A percentile compares a stretch with the other conserved stretches of the same genome.
These are phyloP conservation scores for Phytophthora litchii DNA, from an alignment of 352 stramenopile species.

Conservation along the genomic window DNA sequence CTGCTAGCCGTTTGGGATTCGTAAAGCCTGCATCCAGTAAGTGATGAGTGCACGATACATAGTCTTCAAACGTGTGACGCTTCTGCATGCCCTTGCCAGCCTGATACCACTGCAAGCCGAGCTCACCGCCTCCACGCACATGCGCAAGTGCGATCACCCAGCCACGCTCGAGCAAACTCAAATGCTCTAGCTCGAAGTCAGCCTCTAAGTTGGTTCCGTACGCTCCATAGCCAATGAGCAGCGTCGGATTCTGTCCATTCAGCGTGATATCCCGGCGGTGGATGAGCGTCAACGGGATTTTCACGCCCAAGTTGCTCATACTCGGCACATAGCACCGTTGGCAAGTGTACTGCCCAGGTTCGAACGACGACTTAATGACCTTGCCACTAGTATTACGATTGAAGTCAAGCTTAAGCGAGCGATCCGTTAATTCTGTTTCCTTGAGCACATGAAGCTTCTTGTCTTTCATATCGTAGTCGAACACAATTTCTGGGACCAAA, in stretches of 20 bases:
- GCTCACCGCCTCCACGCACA: slow-evolving; percentile 88
- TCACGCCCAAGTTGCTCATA: slow-evolving; percentile 37
- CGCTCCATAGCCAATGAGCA: slow-evolving; percentile 89
- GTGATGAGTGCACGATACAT: slow-evolving; percentile 67
- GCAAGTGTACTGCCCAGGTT: slow-evolving; percentile 46
- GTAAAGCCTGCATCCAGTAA: slow-evolving; percentile 73
- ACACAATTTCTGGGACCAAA: slow-evolving; percentile 77
- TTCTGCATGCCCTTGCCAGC: slow-evolving; percentile 81
- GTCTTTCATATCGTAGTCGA: slow-evolving; percentile 74
- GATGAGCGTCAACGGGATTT: slow-evolving; percentile 82
- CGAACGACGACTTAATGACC: slow-evolving; percentile 23
- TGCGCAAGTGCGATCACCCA: slow-evolving; percentile 92
- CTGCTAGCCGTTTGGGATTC: slow-evolving; percentile 59
- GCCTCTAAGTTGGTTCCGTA: slow-evolving; percentile 90
- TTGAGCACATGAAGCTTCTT: slow-evolving; percentile 58
- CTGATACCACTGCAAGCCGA: slow-evolving; percentile 89
- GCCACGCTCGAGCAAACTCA: slow-evolving; percentile 83
- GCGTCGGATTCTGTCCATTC: slow-evolving; percentile 76
- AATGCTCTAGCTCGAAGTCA: slow-evolving; percentile 85
- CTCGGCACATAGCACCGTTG: slow-evolving; percentile 51
- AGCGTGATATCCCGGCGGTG: slow-evolving; percentile 58
- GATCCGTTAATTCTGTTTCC: slow-evolving; percentile 46
- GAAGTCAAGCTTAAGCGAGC: slow-evolving; percentile 15
- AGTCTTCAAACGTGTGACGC: slow-evolving; percentile 88
- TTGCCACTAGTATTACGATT: background rate